A percentile compares a stretch with the other conserved stretches of the same genome.
phyloP scores from a whole-genome alignment of 441 rosid genomes.

The Pelargonium australe region DNA sequence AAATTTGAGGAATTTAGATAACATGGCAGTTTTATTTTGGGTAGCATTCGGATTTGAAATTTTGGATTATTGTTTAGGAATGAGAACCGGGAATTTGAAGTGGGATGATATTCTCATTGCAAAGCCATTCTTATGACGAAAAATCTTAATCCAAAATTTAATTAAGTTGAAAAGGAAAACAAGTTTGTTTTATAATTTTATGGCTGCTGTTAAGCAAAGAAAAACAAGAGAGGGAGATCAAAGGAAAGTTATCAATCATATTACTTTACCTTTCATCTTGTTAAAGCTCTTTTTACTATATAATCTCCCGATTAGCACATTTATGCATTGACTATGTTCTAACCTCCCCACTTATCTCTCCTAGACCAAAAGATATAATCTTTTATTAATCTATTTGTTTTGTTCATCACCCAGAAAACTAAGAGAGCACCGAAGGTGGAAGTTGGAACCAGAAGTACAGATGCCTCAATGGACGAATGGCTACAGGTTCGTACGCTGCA shows the following conservation, averaged over 20 bases:
- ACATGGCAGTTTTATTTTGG: no score
- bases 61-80: no score
- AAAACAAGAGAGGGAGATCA: not conserved
- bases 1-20: no score
- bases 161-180: not conserved
- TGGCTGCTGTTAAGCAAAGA: not conserved
- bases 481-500: conserved; percentile 53
- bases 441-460: conserved; percentile 80
- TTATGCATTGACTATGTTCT: not conserved
- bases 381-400: conserved; percentile 18
- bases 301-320: not conserved
- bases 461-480: conserved; percentile 89
- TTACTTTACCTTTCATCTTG: not conserved
- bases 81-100: no score
- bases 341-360: not conserved
- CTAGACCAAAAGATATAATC: not conserved
- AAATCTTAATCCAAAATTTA: no score
- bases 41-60: no score
- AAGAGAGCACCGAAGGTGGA: conserved; percentile 91
- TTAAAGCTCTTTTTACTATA: not conserved
- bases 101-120: no score
- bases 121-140: no score
- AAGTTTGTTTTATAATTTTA: not conserved
- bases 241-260: not conserved
- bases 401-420: conserved; percentile 49